phyloP scores from a whole-genome alignment of 2,329 filamentous ascomycete species.

The Penicillium sp. region DNA sequence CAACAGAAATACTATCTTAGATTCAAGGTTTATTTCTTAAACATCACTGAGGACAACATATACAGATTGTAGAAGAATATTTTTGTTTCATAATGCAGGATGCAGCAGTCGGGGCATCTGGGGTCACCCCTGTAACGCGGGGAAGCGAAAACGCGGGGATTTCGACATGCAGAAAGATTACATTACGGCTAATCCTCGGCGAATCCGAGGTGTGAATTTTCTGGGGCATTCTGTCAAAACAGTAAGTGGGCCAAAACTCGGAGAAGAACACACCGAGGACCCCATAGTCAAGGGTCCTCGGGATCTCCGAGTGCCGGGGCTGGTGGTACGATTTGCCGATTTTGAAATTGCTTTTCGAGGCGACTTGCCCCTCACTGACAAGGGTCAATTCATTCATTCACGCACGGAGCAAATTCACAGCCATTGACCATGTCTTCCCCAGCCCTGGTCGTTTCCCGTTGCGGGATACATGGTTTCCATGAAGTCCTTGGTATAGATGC shows the following conservation, averaged over 20 bases:
- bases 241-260: no score
- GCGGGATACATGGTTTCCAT: constrained; percentile 30
- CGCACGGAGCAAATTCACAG: not conserved
- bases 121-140: not conserved
- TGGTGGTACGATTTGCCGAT: not conserved
- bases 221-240: not conserved
- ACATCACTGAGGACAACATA: no score
- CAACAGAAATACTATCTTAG: no score
- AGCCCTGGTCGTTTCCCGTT: constrained; percentile 22
- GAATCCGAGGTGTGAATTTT: not conserved
- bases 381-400: not conserved
- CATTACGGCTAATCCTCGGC: constrained; percentile 2
- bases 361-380: not conserved
- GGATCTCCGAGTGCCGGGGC: not conserved
- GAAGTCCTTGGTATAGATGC: constrained; percentile 27
- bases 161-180: no score
- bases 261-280: not conserved
- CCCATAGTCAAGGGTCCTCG: not conserved
- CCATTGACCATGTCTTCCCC: not conserved
- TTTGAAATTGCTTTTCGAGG: not conserved
- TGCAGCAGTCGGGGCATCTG: not conserved
- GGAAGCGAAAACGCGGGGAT: not conserved
- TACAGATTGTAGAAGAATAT: no score
- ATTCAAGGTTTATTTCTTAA: no score
- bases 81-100: not conserved